Evolutionary conservation across 306 rosid genomes (phyloP).

Genomic region (Prunus campanulata): DNA sequence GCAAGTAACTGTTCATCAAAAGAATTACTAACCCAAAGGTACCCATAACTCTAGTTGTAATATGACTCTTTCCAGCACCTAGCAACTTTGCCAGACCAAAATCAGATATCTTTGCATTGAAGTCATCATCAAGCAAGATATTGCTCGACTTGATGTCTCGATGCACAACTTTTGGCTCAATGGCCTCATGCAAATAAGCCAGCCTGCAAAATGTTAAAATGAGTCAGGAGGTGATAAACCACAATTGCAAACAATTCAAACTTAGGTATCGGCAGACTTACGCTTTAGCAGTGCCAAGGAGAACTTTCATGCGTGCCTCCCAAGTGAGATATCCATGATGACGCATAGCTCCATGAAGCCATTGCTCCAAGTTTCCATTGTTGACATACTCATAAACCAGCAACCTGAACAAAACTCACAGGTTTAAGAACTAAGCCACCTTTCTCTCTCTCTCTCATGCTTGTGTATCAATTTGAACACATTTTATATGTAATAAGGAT

Average conservation of each 20-base stretch:
- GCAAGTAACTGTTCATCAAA: neutral
- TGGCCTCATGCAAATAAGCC: constrained; percentile 96
- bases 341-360: constrained; percentile 90
- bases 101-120: constrained; percentile 92
- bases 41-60: constrained; percentile 96
- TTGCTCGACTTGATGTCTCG: constrained; percentile 93
- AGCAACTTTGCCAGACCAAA: constrained; percentile 91
- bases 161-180: constrained; percentile 94
- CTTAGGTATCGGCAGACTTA: constrained; percentile 32
- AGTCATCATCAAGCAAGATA: constrained; percentile 82
- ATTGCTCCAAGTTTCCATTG: constrained; percentile 86
- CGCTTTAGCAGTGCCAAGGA: constrained; percentile 92
- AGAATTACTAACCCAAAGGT: constrained; percentile 79
- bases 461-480: neutral
- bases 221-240: constrained; percentile 18
- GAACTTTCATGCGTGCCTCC: constrained; percentile 92
- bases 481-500: too few relatives aligned
- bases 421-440: neutral
- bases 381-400: constrained; percentile 83
- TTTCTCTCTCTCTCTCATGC: neutral
- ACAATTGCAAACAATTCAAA: constrained; percentile 3
- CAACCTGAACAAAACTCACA: constrained; percentile 47
- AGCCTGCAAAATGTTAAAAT: constrained; percentile 48
- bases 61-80: constrained; percentile 83
- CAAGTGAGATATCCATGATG: constrained; percentile 81